Base-by-base conservation (phyloP, 495 filamentous ascomycete species). In the Chaetomium fimeti region DNA sequence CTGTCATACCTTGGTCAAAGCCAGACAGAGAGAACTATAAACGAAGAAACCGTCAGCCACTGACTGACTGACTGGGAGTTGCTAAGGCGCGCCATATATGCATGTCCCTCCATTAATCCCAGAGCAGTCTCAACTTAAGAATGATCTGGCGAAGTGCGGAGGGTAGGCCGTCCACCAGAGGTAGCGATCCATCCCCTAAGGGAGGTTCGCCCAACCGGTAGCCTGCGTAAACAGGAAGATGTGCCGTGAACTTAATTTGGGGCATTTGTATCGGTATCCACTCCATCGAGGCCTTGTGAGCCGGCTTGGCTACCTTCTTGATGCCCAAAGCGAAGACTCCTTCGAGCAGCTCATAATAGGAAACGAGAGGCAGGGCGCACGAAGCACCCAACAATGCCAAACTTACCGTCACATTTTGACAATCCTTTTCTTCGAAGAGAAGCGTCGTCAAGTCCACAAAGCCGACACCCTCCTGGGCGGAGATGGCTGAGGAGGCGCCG, bases 221-320 rank as follows among this genome's bases (percentile, higher is more conserved):
- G 67, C 69, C 65, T 59, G 65, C 52, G 64, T 43, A 57, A 67
- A 58, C 72, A 73, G 60, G 73, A 74, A 74, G 64, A 74, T 64
- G 53, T 42, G 57, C 38, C 62, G 29, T 42, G 53, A 38, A 61
- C 27, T 86, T 82, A 36, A 78, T 96, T 74, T 96, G 72, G 91
- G 92, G 89, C 86, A 91, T 79, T 89, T 89, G 92, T 96, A 96
- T 96, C 92, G 90, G 83, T 89, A 85, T 80, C 84, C 84, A 83
- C 75, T 78, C 82, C 83, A 91, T 74, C 75, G 79, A 82, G 64
- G 63, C 78, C 83, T 77, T 63, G 28, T 32, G 65, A 73, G 74
- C 78, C 69, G 80, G 82, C 78, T 74, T 81, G 82, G 88, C 80
- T 88, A 87, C 90, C 89, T 96, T 97, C 92, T 96, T 89, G 77